phyloP scores from a whole-genome alignment of 225 moss, liverwort and hornwort genomes.

The Sphagnum contortum region DNA sequence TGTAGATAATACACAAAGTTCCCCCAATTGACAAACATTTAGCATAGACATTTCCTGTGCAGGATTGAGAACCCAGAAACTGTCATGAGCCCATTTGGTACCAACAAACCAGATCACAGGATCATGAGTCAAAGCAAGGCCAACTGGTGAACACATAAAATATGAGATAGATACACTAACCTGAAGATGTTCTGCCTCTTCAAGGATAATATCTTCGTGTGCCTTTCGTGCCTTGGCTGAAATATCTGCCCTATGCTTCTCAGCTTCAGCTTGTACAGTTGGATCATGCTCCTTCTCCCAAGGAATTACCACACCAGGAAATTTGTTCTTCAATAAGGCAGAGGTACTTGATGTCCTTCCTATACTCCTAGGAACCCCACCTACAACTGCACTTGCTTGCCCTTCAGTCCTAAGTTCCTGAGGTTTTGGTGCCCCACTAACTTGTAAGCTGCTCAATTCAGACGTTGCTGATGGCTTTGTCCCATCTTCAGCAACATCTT shows the following conservation, averaged over 20 bases:
- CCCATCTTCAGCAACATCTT: too few species aligned
- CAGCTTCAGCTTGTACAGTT: slow-evolving; percentile 39
- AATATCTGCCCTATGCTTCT: slow-evolving; percentile 47
- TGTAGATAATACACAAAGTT: too few species aligned
- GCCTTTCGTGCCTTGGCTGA: slow-evolving; percentile 46
- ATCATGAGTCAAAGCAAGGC: too few species aligned
- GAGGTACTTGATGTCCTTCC: slow-evolving; percentile 38
- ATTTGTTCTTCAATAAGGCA: slow-evolving; percentile 30
- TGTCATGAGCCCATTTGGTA: too few species aligned
- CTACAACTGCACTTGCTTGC: slow-evolving; percentile 60
- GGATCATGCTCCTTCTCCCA: slow-evolving; percentile 67
- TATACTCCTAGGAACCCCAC: slow-evolving; percentile 48
- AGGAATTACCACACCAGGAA: slow-evolving; percentile 35
- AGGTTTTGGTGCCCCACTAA: slow-evolving; percentile 28
- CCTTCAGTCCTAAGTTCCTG: slow-evolving; percentile 62
- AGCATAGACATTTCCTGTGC: too few species aligned
- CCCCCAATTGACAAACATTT: too few species aligned
- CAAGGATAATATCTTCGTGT: slow-evolving; percentile 55
- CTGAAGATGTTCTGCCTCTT: slow-evolving; percentile 62
- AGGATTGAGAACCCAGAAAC: too few species aligned
- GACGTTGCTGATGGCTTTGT: slow-evolving; percentile 18
- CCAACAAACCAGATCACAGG: too few species aligned
- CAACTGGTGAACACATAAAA: too few species aligned
- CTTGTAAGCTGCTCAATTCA: slow-evolving; percentile 30
- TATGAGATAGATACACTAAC: slow-evolving; percentile 12